Evolutionary conservation across 2,329 filamentous ascomycete genomes (phyloP).

Genomic region (Chaetomium olivaceum): DNA sequence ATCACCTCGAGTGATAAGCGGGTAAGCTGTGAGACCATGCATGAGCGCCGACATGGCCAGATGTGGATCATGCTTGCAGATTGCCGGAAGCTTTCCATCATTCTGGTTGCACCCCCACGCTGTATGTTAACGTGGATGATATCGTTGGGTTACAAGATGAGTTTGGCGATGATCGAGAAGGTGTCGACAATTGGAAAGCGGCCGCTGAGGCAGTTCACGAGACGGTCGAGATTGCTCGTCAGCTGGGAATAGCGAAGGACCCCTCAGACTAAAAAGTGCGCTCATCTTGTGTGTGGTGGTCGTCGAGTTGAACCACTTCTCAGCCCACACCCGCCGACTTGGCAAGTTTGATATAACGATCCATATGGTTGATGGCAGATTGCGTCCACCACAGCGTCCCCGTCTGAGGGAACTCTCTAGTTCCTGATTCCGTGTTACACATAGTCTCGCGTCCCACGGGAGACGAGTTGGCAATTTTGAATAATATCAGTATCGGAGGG

Average conservation of each 20-base stretch:
- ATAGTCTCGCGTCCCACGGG: too few species aligned
- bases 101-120: background rate
- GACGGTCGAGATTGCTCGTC: conserved; percentile 29
- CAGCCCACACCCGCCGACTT: too few species aligned
- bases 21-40: conserved; percentile 16
- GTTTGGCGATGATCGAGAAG: conserved; percentile 25
- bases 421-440: too few species aligned
- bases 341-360: too few species aligned
- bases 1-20: conserved; percentile 17
- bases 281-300: conserved; percentile 19
- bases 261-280: too few species aligned
- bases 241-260: too few species aligned
- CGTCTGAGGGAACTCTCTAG: too few species aligned
- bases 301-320: too few species aligned
- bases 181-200: conserved; percentile 27
- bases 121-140: conserved; percentile 31
- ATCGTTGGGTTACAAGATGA: conserved; percentile 25
- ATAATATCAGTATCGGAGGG: too few species aligned
- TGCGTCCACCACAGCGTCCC: too few species aligned
- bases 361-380: too few species aligned
- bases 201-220: conserved; percentile 27
- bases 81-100: conserved; percentile 21
- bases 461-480: too few species aligned
- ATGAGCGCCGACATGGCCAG: conserved; percentile 25
- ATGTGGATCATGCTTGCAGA: conserved; percentile 17